These are phyloP conservation scores for Rhamnella rubrinervis DNA, from an alignment of 331 rosid genomes.

Conservation along the genomic window DNA sequence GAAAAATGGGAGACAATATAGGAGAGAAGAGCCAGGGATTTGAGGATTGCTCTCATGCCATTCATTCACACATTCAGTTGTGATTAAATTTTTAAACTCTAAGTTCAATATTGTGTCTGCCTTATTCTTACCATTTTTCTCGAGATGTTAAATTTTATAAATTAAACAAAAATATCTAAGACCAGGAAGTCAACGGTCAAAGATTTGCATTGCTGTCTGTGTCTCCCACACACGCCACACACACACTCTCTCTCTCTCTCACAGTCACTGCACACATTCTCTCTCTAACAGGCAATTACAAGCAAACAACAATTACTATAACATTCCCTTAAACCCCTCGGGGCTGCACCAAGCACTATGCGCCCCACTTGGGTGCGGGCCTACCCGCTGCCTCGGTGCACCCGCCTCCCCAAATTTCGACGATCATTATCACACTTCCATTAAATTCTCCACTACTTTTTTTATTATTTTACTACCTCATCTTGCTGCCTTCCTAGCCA, in stretches of 20 bases:
- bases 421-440: conserved; percentile 9
- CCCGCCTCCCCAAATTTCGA: conserved; percentile 37
- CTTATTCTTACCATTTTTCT: conserved; percentile 29
- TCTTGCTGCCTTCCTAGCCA: conserved; percentile 24
- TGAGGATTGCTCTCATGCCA: no score
- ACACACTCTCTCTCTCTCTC: conserved; percentile 20
- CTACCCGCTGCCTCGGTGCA: conserved; percentile 69
- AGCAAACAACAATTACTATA: neutral
- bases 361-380: conserved; percentile 64
- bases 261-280: conserved; percentile 10
- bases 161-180: conserved; percentile 20
- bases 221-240: conserved; percentile 60
- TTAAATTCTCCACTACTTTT: neutral
- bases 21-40: no score
- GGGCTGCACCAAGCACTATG: conserved; percentile 45
- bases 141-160: conserved; percentile 67
- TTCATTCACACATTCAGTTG: no score
- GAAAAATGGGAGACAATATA: no score
- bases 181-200: conserved; percentile 70
- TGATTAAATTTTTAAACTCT: no score
- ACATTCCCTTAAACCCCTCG: conserved; percentile 68
- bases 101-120: neutral
- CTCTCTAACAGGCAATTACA: conserved; percentile 7
- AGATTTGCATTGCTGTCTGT: conserved; percentile 63
- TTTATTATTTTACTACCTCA: neutral